Percentiles rank a stretch among this genome's conserved stretches.
Evolutionary conservation across 1,284 basidiomycete genomes (phyloP).

Genomic region (Pseudozyma sp.): DNA sequence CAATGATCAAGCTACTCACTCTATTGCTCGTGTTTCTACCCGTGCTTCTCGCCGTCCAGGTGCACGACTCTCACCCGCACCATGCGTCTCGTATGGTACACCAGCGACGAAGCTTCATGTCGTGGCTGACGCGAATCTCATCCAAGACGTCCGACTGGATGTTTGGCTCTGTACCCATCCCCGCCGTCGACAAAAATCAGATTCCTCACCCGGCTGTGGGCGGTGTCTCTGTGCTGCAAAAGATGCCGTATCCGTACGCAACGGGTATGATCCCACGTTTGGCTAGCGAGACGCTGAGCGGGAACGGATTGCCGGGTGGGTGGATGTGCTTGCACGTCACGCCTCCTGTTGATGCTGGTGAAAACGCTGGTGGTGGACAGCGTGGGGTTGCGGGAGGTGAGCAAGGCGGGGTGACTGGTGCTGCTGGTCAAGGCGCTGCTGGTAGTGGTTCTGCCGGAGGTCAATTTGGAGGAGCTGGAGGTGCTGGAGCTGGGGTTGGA

Average conservation of each 20-base stretch:
- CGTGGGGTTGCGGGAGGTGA: not conserved
- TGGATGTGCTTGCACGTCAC: slow-evolving; percentile 40
- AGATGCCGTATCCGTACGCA: slow-evolving; percentile 39
- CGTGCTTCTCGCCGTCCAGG: slow-evolving; percentile 12
- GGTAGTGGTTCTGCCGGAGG: slow-evolving; percentile 7
- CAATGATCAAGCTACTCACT: slow-evolving; percentile 24
- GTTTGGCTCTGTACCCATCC: slow-evolving; percentile 19
- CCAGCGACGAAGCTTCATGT: slow-evolving; percentile 16
- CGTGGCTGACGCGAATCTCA: slow-evolving; percentile 31
- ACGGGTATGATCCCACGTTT: slow-evolving; percentile 39
- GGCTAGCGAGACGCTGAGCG: slow-evolving; percentile 27
- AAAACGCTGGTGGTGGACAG: not conserved
- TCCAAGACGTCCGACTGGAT: slow-evolving; percentile 34
- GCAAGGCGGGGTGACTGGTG: not conserved
- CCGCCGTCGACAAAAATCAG: not conserved
- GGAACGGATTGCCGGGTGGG: slow-evolving; percentile 20
- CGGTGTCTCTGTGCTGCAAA: slow-evolving; percentile 15
- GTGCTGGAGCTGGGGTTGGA: slow-evolving; percentile 5
- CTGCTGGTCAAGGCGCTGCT: not conserved
- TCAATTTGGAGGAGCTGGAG: slow-evolving; percentile 2
- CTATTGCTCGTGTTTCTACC: slow-evolving; percentile 20
- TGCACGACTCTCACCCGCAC: not conserved
- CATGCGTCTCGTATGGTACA: slow-evolving; percentile 15
- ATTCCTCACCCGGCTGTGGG: slow-evolving; percentile 20
- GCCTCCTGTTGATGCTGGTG: slow-evolving; percentile 5